These are phyloP conservation scores for Podospora comata DNA, from an alignment of 495 filamentous ascomycete species.

Conservation along the genomic window DNA sequence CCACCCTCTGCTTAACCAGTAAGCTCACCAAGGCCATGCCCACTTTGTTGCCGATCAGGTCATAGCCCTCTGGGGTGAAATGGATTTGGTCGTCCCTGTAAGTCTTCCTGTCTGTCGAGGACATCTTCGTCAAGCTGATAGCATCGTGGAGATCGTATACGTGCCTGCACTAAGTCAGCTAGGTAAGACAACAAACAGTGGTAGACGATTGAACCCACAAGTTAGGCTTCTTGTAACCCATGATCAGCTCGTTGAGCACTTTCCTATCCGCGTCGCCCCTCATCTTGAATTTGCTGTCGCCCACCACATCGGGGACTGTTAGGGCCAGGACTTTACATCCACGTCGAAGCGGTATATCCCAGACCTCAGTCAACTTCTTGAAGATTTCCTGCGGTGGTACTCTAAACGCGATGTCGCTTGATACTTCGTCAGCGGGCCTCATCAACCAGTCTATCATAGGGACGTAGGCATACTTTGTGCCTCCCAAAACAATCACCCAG, in stretches of 20 bases:
- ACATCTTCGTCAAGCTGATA: constrained; percentile 53
- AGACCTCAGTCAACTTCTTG: constrained; percentile 41
- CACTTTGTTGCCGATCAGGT: constrained; percentile 54
- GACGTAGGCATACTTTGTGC: constrained; percentile 50
- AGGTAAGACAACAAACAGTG: neutral
- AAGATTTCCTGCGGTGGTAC: constrained; percentile 36
- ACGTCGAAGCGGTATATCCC: constrained; percentile 44
- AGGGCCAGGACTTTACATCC: constrained; percentile 56
- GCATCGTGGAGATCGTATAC: constrained; percentile 51
- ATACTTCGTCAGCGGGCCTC: neutral
- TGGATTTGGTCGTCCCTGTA: constrained; percentile 64
- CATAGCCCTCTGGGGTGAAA: constrained; percentile 57
- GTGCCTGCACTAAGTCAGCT: constrained; percentile 33
- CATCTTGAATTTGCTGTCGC: constrained; percentile 17
- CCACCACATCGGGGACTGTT: constrained; percentile 56
- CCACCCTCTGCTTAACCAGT: constrained; percentile 37
- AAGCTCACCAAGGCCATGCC: constrained; percentile 46
- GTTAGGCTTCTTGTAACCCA: constrained; percentile 40
- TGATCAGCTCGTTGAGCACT: constrained; percentile 53
- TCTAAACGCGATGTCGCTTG: constrained; percentile 46
- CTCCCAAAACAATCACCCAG: constrained; percentile 54
- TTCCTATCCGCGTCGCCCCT: constrained; percentile 39
- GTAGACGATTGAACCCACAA: constrained; percentile 40
- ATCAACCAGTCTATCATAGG: neutral
- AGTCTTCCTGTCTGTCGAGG: constrained; percentile 37